phyloP scores from a whole-genome alignment of 352 stramenopile genomes.

The Thalassiosira exigua region DNA sequence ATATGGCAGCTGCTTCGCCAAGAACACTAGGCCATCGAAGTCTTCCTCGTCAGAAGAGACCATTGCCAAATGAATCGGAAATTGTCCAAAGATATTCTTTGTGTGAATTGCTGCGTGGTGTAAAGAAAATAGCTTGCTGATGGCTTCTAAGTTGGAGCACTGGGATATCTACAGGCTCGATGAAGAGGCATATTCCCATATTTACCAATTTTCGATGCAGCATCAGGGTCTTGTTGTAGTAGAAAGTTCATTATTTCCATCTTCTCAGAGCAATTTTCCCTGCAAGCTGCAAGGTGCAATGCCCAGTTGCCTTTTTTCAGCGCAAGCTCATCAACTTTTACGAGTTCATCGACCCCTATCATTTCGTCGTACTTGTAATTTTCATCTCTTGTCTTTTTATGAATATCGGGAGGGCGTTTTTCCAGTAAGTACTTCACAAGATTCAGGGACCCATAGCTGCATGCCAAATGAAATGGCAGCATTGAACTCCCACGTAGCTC shows the following conservation, averaged over 20 bases:
- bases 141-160: background rate
- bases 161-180: background rate
- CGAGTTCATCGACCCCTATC: background rate
- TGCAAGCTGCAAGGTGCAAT: conserved; percentile 11
- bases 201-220: conserved; percentile 18
- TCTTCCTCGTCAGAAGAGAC: background rate
- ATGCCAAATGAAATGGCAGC: conserved; percentile 9
- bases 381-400: background rate
- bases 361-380: conserved; percentile 10
- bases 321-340: background rate
- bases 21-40: background rate
- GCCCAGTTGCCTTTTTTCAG: background rate
- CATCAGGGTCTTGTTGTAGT: background rate
- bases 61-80: conserved; percentile 20
- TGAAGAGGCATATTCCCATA: conserved; percentile 10
- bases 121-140: background rate
- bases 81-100: conserved; percentile 10
- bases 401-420: background rate
- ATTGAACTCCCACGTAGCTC: background rate
- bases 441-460: conserved; percentile 13
- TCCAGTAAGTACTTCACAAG: conserved; percentile 18
- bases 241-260: conserved; percentile 10
- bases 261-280: background rate
- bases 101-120: background rate
- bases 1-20: conserved; percentile 5